Conservation (phyloP, 1,284 basidiomycete species). For the Ceratobasidium sp. region DNA sequence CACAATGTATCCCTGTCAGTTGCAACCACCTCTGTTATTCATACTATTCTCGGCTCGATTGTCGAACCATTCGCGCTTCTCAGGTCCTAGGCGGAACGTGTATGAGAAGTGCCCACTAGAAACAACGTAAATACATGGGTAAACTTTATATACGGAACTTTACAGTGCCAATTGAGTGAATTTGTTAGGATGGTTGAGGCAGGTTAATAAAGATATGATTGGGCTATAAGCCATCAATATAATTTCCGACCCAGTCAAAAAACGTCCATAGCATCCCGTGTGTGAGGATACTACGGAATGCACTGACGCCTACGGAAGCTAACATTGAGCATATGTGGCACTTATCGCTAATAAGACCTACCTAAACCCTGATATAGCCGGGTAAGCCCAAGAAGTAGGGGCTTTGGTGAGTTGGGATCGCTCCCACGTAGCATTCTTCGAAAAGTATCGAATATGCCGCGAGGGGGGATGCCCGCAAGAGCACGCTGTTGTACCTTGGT, state of each 20-base stretch:
- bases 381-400: conserved; percentile 73
- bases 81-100: neutral
- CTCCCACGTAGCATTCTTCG: conserved; percentile 80
- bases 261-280: conserved; percentile 86
- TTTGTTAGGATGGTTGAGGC: neutral
- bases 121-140: conserved; percentile 15
- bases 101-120: conserved; percentile 5
- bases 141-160: conserved; percentile 1
- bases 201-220: conserved; percentile 38
- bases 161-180: neutral
- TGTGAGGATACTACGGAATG: conserved; percentile 82
- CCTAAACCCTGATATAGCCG: conserved; percentile 87
- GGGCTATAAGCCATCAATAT: conserved; percentile 74
- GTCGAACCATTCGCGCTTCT: neutral
- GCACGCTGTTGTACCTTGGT: conserved; percentile 92
- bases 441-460: conserved; percentile 77
- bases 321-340: neutral
- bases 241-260: conserved; percentile 77
- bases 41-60: conserved; percentile 29
- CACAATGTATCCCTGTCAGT: conserved; percentile 40
- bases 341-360: neutral
- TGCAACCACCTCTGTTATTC: conserved; percentile 41
- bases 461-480: conserved; percentile 76
- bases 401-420: conserved; percentile 75
- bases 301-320: conserved; percentile 65